Conservation (phyloP, 768 basidiomycete genomes). For the Holtermannia corniformis region DNA sequence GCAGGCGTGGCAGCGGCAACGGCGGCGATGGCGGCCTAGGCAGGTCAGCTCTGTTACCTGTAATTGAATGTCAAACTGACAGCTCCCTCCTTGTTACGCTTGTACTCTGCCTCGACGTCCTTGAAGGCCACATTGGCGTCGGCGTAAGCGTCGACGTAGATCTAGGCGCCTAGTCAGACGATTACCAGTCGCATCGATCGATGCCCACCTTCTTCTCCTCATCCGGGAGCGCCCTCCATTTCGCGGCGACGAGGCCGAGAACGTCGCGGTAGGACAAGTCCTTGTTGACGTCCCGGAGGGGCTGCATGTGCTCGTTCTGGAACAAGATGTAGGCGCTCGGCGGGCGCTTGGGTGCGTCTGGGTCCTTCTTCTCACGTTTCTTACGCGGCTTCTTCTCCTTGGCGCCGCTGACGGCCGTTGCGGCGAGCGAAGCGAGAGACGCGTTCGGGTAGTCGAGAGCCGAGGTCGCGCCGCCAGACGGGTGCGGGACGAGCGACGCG, state of each 20-base stretch:
- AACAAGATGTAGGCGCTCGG: slow-evolving; percentile 86
- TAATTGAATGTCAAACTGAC: neutral
- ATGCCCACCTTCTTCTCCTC: slow-evolving; percentile 60
- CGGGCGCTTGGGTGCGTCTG: slow-evolving; percentile 88
- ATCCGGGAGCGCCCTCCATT: slow-evolving; percentile 61
- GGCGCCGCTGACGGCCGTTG: neutral
- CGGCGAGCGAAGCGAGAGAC: neutral
- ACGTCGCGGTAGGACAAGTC: slow-evolving; percentile 62
- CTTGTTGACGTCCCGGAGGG: slow-evolving; percentile 59
- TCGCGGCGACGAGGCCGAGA: slow-evolving; percentile 58
- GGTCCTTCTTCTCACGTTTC: slow-evolving; percentile 68
- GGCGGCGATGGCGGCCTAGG: neutral
- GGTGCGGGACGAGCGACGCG: slow-evolving; percentile 20
- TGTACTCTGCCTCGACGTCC: slow-evolving; percentile 47
- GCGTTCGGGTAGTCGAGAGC: slow-evolving; percentile 4
- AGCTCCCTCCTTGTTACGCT: slow-evolving; percentile 3
- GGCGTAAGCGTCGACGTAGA: slow-evolving; percentile 49
- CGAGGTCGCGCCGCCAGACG: slow-evolving; percentile 5
- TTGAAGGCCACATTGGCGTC: slow-evolving; percentile 59
- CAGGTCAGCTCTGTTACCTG: neutral
- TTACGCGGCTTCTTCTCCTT: slow-evolving; percentile 31
- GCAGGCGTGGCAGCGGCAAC: slow-evolving; percentile 1
- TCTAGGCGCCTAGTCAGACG: slow-evolving; percentile 39
- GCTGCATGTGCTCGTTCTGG: slow-evolving; percentile 78
- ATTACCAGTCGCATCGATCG: neutral